Conservation (phyloP, 495 filamentous ascomycete genomes). For the Aspergillus cristatus region DNA sequence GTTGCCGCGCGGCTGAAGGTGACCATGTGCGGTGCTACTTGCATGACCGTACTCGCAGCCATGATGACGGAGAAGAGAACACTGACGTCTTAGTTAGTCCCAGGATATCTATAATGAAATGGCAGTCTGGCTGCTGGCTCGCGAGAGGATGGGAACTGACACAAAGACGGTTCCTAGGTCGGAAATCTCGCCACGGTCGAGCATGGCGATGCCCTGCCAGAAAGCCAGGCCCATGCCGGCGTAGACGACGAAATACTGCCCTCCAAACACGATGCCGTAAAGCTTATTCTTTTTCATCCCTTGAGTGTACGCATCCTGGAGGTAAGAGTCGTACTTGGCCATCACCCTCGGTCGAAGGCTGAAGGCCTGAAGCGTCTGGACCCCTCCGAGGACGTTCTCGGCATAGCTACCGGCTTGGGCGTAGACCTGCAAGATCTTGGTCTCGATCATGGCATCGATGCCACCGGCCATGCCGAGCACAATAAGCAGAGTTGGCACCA, state of each 20-base stretch:
- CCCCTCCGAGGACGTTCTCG: slow-evolving; percentile 8
- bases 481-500: slow-evolving; percentile 6
- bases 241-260: slow-evolving; percentile 9
- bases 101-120: too few relatives aligned
- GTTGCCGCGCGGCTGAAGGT: slow-evolving; percentile 26
- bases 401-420: slow-evolving; percentile 8
- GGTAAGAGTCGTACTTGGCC: slow-evolving; percentile 4
- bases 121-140: too few relatives aligned
- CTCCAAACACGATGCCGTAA: slow-evolving; percentile 3
- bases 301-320: not conserved
- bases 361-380: slow-evolving; percentile 10
- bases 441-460: not conserved
- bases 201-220: slow-evolving; percentile 40
- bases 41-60: slow-evolving; percentile 12
- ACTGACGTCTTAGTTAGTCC: not conserved
- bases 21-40: slow-evolving; percentile 14
- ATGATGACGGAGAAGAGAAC: slow-evolving; percentile 8
- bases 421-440: slow-evolving; percentile 4
- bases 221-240: slow-evolving; percentile 12
- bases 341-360: slow-evolving; percentile 4
- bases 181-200: slow-evolving; percentile 62
- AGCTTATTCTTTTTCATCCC: not conserved
- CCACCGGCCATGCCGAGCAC: slow-evolving; percentile 39
- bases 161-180: slow-evolving; percentile 59
- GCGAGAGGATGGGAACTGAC: slow-evolving; percentile 40